A percentile compares a stretch with the other conserved stretches of the same genome.
These are phyloP conservation scores for Melanomma pulvis-pyrius DNA, from an alignment of 495 filamentous ascomycete genomes.

Conservation along the genomic window DNA sequence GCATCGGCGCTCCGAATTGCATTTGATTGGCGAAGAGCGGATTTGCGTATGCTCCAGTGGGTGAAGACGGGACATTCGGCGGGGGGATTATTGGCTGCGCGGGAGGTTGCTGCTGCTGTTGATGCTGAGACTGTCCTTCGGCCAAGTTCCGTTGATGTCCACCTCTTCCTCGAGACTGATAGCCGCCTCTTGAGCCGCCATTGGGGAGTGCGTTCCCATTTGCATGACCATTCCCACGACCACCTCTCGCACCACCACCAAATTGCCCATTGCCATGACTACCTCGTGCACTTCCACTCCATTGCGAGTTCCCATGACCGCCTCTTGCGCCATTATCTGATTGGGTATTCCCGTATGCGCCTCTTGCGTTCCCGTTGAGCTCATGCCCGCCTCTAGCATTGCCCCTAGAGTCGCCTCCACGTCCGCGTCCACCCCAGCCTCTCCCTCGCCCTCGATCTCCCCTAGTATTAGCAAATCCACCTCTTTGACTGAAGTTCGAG, in stretches of 20 bases:
- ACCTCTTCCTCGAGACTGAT: not conserved
- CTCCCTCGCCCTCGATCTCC: conserved; percentile 26
- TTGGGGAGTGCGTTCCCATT: not conserved
- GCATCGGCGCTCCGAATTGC: not conserved
- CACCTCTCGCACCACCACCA: no score
- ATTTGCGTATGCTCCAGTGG: conserved; percentile 21
- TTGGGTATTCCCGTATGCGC: conserved; percentile 4
- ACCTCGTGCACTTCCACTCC: not conserved
- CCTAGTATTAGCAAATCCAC: conserved; percentile 14
- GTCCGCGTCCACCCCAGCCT: conserved; percentile 26
- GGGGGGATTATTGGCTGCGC: not conserved
- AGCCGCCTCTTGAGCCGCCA: conserved; percentile 5
- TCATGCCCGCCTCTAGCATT: not conserved
- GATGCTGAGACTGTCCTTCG: not conserved
- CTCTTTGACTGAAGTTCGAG: conserved; percentile 27
- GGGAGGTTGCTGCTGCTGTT: not conserved
- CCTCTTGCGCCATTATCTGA: not conserved
- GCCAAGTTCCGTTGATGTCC: not conserved
- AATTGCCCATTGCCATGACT: not conserved
- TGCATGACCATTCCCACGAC: not conserved
- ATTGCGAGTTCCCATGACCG: not conserved
- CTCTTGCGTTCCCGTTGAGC: conserved; percentile 9
- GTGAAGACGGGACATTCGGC: not conserved
- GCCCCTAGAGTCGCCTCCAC: conserved; percentile 15
- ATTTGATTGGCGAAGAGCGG: conserved; percentile 9